Percentiles rank a stretch among this genome's conserved stretches.
These are phyloP conservation scores for Diaporthe sp. DNA, from an alignment of 2,329 filamentous ascomycete species.

Conservation along the genomic window DNA sequence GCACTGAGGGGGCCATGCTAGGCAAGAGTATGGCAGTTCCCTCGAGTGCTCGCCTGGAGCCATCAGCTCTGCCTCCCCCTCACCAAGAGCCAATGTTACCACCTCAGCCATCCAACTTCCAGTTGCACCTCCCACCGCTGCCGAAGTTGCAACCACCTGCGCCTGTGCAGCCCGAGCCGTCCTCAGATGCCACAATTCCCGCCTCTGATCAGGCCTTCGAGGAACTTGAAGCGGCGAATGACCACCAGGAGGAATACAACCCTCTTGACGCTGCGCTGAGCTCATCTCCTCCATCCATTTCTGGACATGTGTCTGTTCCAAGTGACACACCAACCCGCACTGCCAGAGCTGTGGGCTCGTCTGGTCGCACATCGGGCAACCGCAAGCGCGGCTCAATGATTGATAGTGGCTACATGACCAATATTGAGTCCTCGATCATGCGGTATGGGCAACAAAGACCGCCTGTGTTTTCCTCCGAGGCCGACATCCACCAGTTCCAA, in stretches of 20 bases:
- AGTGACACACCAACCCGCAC: constrained; percentile 82
- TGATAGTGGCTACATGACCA: constrained; percentile 98
- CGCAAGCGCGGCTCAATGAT: constrained; percentile 80
- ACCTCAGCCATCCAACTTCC: constrained; percentile 39
- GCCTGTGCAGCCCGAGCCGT: constrained; percentile 65
- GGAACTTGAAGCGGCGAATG: constrained; percentile 55
- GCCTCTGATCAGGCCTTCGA: constrained; percentile 71
- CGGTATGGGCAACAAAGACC: constrained; percentile 69
- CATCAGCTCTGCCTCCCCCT: constrained; percentile 54
- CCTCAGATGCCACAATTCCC: constrained; percentile 83
- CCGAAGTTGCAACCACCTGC: constrained; percentile 57
- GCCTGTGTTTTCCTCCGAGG: constrained; percentile 67
- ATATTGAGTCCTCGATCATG: constrained; percentile 85
- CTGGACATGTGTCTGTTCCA: constrained; percentile 58
- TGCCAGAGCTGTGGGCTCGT: constrained; percentile 59
- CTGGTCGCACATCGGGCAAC: constrained; percentile 56
- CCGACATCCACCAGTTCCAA: constrained; percentile 83
- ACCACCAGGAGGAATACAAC: constrained; percentile 45
- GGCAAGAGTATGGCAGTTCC: constrained; percentile 71
- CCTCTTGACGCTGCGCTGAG: constrained; percentile 33
- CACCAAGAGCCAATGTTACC: constrained; percentile 40
- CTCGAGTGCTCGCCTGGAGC: constrained; percentile 65
- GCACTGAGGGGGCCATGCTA: constrained; percentile 51
- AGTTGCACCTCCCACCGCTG: constrained; percentile 53
- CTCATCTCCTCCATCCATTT: constrained; percentile 81